Evolutionary conservation across 2,329 filamentous ascomycete species (phyloP).

Genomic region (Colletotrichum somersetense): DNA sequence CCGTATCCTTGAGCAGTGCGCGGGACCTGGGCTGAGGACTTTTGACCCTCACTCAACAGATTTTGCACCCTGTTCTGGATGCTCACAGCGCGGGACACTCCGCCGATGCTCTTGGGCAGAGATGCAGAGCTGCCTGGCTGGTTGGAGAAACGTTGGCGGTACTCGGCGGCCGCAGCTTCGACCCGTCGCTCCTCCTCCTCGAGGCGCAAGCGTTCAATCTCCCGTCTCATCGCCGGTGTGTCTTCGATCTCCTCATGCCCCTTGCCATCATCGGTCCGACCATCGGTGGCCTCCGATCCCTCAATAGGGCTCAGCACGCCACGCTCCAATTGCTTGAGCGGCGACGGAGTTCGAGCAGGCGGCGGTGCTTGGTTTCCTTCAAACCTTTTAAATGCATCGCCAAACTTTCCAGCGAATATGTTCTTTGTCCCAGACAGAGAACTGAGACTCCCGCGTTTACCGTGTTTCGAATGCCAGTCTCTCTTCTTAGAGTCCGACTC

Average conservation of each 20-base stretch:
- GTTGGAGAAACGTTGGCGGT: conserved; percentile 79
- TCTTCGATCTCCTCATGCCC: conserved; percentile 74
- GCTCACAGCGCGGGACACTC: conserved; percentile 76
- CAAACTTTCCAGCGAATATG: conserved; percentile 88
- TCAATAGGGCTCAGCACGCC: conserved; percentile 77
- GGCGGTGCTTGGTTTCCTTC: conserved; percentile 67
- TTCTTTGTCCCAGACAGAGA: conserved; percentile 82
- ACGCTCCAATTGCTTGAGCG: conserved; percentile 61
- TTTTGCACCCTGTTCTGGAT: conserved; percentile 94
- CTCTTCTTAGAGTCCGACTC: conserved; percentile 69
- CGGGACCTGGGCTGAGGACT: conserved; percentile 67
- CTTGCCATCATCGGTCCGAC: conserved; percentile 75
- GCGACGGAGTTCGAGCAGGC: conserved; percentile 61
- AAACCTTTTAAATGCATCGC: conserved; percentile 93
- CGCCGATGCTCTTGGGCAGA: conserved; percentile 68
- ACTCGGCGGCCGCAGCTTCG: conserved; percentile 88
- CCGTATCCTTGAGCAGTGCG: conserved; percentile 91
- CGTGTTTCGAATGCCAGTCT: conserved; percentile 66
- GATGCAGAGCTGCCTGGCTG: conserved; percentile 55
- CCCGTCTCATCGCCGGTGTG: conserved; percentile 87
- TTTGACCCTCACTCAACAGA: conserved; percentile 82
- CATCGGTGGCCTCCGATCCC: conserved; percentile 80
- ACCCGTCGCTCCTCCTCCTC: conserved; percentile 92
- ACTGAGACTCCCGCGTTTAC: conserved; percentile 80
- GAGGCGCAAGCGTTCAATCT: conserved; percentile 85